phyloP scores from a whole-genome alignment of 805 yeast genomes.

The Candida khao-thaluensis region DNA sequence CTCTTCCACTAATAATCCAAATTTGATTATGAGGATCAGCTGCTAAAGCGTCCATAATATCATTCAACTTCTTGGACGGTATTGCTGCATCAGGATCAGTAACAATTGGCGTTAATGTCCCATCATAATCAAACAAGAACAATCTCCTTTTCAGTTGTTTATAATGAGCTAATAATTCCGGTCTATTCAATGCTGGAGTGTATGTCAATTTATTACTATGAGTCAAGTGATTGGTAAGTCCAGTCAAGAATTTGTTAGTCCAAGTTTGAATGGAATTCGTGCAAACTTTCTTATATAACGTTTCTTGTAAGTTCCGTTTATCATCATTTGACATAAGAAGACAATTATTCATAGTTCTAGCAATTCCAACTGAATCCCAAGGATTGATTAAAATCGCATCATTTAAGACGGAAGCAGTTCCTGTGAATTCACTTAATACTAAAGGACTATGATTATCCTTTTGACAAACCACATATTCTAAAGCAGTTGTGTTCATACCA shows the following conservation, averaged over 20 bases:
- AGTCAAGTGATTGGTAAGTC: constrained; percentile 42
- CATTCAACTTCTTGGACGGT: constrained; percentile 72
- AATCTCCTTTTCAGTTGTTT: constrained; percentile 62
- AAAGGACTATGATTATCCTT: constrained; percentile 71
- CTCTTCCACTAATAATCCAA: constrained; percentile 97
- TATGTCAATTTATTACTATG: constrained; percentile 45
- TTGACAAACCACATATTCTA: constrained; percentile 89
- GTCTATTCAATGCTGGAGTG: constrained; percentile 76
- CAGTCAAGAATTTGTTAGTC: constrained; percentile 62
- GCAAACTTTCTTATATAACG: constrained; percentile 62
- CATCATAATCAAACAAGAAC: constrained; percentile 94
- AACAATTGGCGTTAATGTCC: constrained; percentile 95
- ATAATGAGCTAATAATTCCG: constrained; percentile 60
- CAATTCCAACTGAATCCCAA: constrained; percentile 94
- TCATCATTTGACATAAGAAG: constrained; percentile 52
- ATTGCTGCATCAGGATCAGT: constrained; percentile 98
- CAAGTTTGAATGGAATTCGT: constrained; percentile 76
- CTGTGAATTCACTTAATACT: constrained; percentile 89
- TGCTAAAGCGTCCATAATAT: constrained; percentile 57
- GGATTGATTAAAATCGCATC: constrained; percentile 89
- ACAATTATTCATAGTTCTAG: constrained; percentile 74
- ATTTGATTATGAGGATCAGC: constrained; percentile 80
- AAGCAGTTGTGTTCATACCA: constrained; percentile 93
- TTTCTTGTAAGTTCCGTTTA: constrained; percentile 46
- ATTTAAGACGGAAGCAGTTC: constrained; percentile 68